These are phyloP conservation scores for Xanthoconium purpureum DNA, from an alignment of 768 basidiomycete species.

Conservation along the genomic window DNA sequence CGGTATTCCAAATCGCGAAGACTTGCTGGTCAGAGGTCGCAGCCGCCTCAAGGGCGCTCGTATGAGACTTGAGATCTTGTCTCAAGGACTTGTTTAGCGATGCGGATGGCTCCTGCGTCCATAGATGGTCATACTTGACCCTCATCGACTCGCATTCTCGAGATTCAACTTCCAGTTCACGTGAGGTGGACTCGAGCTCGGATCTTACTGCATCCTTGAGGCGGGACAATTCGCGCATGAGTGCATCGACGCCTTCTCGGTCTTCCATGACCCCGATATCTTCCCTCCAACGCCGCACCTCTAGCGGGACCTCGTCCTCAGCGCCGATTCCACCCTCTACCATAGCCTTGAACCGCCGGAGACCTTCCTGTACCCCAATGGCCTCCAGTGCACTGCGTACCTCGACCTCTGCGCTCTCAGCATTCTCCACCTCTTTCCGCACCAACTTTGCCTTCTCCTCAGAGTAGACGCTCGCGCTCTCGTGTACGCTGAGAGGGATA, in stretches of 20 bases:
- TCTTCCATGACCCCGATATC: slow-evolving; percentile 71
- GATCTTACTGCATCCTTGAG: slow-evolving; percentile 55
- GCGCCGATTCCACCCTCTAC: slow-evolving; percentile 61
- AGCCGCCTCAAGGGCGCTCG: slow-evolving; percentile 71
- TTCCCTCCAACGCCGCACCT: slow-evolving; percentile 70
- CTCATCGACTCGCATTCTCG: slow-evolving; percentile 86
- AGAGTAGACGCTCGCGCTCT: slow-evolving; percentile 93
- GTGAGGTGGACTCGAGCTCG: slow-evolving; percentile 59
- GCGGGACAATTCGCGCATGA: slow-evolving; percentile 55
- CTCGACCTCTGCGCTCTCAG: slow-evolving; percentile 81
- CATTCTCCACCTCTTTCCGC: slow-evolving; percentile 82
- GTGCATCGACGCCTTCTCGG: slow-evolving; percentile 60
- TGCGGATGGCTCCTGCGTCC: slow-evolving; percentile 84
- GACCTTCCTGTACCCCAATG: slow-evolving; percentile 71
- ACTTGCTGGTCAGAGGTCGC: slow-evolving; percentile 78
- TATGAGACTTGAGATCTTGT: slow-evolving; percentile 76
- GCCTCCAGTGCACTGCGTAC: slow-evolving; percentile 75
- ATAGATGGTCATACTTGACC: slow-evolving; percentile 81
- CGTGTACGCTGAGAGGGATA: slow-evolving; percentile 91
- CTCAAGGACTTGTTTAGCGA: slow-evolving; percentile 66
- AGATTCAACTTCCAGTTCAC: slow-evolving; percentile 77
- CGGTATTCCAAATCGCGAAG: slow-evolving; percentile 63
- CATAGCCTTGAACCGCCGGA: slow-evolving; percentile 68
- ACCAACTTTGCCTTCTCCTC: slow-evolving; percentile 98
- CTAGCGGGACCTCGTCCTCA: slow-evolving; percentile 64